phyloP scores from a whole-genome alignment of 371 early-diverging fungal species.

The Mortierella sp. region DNA sequence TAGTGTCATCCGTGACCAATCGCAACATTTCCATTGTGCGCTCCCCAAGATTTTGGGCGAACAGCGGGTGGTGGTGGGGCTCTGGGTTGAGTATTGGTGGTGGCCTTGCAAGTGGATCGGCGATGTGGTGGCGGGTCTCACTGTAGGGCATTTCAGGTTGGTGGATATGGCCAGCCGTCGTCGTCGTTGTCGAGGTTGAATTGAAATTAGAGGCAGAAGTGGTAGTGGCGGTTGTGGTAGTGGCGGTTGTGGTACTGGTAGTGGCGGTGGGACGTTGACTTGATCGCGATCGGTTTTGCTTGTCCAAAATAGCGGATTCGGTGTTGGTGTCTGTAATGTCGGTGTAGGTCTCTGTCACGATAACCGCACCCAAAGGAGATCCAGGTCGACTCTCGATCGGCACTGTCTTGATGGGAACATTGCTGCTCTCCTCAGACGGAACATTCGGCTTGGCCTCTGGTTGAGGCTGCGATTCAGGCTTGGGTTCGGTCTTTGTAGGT shows the following conservation, averaged over 20 bases:
- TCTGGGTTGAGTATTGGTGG: constrained; percentile 8
- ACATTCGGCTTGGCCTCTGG: background rate
- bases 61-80: constrained; percentile 31
- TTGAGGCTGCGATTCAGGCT: background rate
- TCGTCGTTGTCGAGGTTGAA: background rate
- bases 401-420: constrained; percentile 16
- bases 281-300: background rate
- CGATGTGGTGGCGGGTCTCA: background rate
- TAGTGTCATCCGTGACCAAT: constrained; percentile 29
- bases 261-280: background rate
- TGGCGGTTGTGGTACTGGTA: background rate
- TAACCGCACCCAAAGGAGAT: background rate
- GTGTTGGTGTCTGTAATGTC: background rate
- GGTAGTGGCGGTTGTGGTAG: background rate
- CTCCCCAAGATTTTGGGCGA: constrained; percentile 20
- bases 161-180: background rate
- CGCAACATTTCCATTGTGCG: constrained; percentile 31
- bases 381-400: constrained; percentile 17
- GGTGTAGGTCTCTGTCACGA: constrained; percentile 3
- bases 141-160: constrained; percentile 5
- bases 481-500: background rate
- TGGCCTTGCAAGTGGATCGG: background rate
- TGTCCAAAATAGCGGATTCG: background rate
- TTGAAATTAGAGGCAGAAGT: no score
- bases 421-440: background rate